phyloP scores from a whole-genome alignment of 1,139 yeast genomes.

The Yamadazyma diddensiae region DNA sequence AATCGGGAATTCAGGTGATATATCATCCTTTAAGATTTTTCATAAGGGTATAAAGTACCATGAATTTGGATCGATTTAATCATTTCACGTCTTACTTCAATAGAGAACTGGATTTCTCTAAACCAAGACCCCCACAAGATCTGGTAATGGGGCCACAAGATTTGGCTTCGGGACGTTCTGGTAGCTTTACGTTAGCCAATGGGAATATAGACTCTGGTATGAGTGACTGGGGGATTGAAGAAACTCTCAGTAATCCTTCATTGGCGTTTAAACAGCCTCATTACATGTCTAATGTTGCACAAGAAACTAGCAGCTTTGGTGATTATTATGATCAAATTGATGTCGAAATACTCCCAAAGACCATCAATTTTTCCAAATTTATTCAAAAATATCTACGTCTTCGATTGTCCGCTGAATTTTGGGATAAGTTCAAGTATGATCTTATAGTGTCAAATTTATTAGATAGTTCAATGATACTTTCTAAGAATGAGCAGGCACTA shows the following conservation, averaged over 20 bases:
- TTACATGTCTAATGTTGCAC: background rate
- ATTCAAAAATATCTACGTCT: constrained; percentile 28
- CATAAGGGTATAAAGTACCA: no score
- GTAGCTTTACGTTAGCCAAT: constrained; percentile 2
- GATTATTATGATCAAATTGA: constrained; percentile 6
- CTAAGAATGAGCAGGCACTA: constrained; percentile 35
- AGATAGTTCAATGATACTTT: constrained; percentile 42
- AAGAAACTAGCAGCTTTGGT: constrained; percentile 1
- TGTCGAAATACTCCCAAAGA: constrained; percentile 13
- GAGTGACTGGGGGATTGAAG: constrained; percentile 47
- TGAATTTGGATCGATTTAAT: constrained; percentile 35
- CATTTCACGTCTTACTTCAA: constrained; percentile 20
- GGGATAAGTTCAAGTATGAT: constrained; percentile 45
- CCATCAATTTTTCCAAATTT: constrained; percentile 25
- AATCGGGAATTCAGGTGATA: no score
- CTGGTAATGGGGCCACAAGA: no score
- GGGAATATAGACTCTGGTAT: constrained; percentile 12
- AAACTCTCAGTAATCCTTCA: constrained; percentile 15
- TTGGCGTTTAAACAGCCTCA: constrained; percentile 2
- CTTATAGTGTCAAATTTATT: constrained; percentile 39
- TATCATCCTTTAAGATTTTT: no score
- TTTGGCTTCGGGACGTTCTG: no score
- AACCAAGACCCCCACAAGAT: no score
- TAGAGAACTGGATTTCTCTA: constrained; percentile 8
- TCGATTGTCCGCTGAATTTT: constrained; percentile 22